A percentile compares a stretch with the other conserved stretches of the same genome.
These are phyloP conservation scores for Camellia oleifera DNA, from an alignment of 179 eudicot species.

Conservation along the genomic window DNA sequence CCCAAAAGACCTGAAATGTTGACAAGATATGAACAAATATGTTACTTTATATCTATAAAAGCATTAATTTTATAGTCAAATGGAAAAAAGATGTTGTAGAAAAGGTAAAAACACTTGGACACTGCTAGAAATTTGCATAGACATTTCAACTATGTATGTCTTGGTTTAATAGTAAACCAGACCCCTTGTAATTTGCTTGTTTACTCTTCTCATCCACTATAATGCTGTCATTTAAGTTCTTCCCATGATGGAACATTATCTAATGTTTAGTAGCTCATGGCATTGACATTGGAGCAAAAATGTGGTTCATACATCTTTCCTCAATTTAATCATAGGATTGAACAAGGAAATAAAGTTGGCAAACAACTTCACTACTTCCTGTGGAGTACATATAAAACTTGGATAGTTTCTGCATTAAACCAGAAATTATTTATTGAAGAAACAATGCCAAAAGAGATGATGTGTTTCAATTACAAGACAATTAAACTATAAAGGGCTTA, in stretches of 20 bases:
- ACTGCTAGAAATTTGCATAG: not conserved
- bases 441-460: conserved; percentile 3
- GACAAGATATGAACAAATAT: not conserved
- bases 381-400: not conserved
- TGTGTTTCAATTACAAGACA: not conserved
- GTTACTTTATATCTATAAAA: not conserved
- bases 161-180: not conserved
- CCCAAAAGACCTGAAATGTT: conserved; percentile 29
- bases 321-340: not conserved
- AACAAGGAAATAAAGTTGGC: not conserved
- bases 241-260: not conserved
- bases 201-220: not conserved
- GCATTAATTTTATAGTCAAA: not conserved
- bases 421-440: too few species aligned
- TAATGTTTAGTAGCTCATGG: not conserved
- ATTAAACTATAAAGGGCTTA: not conserved
- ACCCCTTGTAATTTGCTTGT: not conserved
- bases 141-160: not conserved
- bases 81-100: not conserved
- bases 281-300: not conserved
- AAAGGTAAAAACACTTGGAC: not conserved
- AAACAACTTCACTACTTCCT: not conserved
- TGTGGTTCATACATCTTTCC: not conserved
- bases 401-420: not conserved
- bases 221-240: not conserved